Evolutionary conservation across 345 rosid species (phyloP).

Genomic region (Leavenworthia alabamica): DNA sequence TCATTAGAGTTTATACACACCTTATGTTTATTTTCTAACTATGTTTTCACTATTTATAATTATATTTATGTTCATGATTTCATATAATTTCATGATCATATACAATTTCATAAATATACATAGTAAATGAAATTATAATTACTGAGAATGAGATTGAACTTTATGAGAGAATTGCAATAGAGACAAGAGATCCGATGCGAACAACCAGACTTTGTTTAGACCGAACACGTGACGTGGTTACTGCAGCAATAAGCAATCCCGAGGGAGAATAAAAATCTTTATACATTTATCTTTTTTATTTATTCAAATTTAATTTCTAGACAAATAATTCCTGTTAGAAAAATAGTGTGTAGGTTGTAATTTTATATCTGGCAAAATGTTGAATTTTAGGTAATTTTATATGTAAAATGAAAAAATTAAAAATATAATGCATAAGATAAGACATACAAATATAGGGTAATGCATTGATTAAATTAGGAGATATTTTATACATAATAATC

Average conservation of each 20-base stretch:
- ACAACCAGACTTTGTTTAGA: slow-evolving; percentile 5
- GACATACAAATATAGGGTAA: not conserved
- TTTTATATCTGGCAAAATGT: not conserved
- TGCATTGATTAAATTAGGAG: not conserved
- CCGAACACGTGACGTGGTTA: slow-evolving; percentile 12
- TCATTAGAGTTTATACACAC: slow-evolving; percentile 1
- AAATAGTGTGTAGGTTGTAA: not conserved
- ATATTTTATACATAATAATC: not conserved
- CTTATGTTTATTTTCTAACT: not conserved
- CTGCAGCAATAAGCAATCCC: slow-evolving; percentile 27
- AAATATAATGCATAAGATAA: not conserved
- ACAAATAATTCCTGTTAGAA: not conserved
- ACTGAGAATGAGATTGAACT: not conserved
- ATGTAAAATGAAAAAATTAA: not conserved
- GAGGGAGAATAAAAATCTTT: slow-evolving; percentile 20
- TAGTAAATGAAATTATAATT: not conserved
- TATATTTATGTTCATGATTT: not conserved
- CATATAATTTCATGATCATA: not conserved
- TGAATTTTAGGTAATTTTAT: not conserved
- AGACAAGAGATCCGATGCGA: too few relatives aligned
- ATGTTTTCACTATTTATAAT: not conserved
- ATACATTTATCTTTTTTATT: not conserved
- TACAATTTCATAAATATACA: not conserved
- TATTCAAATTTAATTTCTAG: not conserved
- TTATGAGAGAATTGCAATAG: too few relatives aligned